Base-by-base conservation (phyloP, 441 rosid genomes). In the Rhodomyrtus psidioides region DNA sequence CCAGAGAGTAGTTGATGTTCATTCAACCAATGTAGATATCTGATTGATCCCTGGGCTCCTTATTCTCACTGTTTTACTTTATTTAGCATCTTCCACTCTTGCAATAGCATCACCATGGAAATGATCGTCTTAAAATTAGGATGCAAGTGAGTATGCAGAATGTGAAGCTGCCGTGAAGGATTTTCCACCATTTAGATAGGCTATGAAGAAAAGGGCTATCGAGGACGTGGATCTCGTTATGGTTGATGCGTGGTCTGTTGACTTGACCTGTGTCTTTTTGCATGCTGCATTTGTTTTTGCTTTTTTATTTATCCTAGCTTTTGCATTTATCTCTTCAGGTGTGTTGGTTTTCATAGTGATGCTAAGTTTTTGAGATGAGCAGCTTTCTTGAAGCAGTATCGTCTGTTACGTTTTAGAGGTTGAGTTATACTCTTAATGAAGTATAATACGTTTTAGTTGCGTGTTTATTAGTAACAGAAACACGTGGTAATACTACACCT, bases 151-250 rank as follows among this genome's bases (percentile, higher is more conserved):
- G 89, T 96, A 94, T 90, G 98, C 97, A 85, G 95, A 95, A 90
- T 96, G 98, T 90, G 98, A 96, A 92, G 96, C 96, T 70, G 89
- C 90, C 87, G 98, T 95, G 65, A 96, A 96, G 90, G 98, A 90
- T 83, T 95, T 92, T 79, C 94, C 95, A 54, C 98, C 92, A n/a
- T 96, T 96, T 87, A 89, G 84, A 86, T 97, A 96, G 90, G 98
- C 98, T 82, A 95, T 96, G 96, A 93, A 90, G 92, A 94, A 93
- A 87, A 96, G 98, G 91, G 98, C 98, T 62, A 93, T 96, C 9
- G 96, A 93, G 58, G 98, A 95, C 90, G 93, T 96, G 96, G 98
- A 96, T 83, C 97, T 96, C 57, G 95, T 96, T 84, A 93, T 94
- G 98, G 98, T 95, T 88, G 96, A 95, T 88, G 90, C 97, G 84